Conservation (phyloP, 805 yeast genomes). For the Ogataea sp. region DNA sequence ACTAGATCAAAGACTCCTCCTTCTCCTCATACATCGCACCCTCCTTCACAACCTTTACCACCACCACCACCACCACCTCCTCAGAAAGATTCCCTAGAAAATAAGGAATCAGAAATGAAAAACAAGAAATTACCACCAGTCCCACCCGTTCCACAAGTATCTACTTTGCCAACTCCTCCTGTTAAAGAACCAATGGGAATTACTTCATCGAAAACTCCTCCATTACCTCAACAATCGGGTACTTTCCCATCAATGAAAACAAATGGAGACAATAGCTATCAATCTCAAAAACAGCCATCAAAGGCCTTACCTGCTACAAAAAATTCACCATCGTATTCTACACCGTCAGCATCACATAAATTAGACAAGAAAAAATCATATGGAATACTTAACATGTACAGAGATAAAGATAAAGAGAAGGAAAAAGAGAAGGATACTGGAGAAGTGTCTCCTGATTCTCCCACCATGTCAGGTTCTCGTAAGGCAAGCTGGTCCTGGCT, state of each 20-base stretch:
- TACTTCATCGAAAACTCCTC: slow-evolving; percentile 3
- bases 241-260: neutral
- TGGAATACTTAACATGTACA: slow-evolving; percentile 1
- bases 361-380: slow-evolving; percentile 7
- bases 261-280: too few relatives aligned
- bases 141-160: too few relatives aligned
- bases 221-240: neutral
- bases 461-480: slow-evolving; percentile 1
- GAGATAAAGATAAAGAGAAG: neutral
- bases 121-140: neutral
- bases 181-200: slow-evolving; percentile 3
- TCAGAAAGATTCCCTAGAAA: too few relatives aligned
- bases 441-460: too few relatives aligned
- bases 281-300: neutral
- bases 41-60: slow-evolving; percentile 4
- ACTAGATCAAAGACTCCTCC: slow-evolving; percentile 1
- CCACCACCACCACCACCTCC: neutral
- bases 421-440: neutral
- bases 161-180: too few relatives aligned
- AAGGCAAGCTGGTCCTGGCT: slow-evolving; percentile 11
- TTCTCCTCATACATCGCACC: slow-evolving; percentile 2
- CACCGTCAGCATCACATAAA: neutral
- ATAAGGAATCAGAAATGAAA: too few relatives aligned
- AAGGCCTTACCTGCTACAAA: neutral
- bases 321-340: neutral